Evolutionary conservation across 1,139 yeast species (phyloP).

Genomic region (Candida sanyaensis): DNA sequence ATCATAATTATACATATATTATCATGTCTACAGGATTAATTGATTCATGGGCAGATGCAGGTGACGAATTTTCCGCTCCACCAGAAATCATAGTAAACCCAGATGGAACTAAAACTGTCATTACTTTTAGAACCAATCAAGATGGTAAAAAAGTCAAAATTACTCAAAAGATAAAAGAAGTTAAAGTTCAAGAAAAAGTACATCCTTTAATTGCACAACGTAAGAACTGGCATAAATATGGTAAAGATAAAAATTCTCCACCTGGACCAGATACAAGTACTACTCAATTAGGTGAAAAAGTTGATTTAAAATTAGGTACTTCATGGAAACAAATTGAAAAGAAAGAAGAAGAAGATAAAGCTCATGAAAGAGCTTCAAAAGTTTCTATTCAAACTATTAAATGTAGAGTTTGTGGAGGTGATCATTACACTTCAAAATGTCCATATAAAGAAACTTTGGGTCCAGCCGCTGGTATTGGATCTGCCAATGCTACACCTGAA

Average conservation of each 20-base stretch:
- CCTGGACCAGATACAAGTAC: conserved; percentile 89
- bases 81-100: conserved; percentile 74
- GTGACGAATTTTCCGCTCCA: conserved; percentile 65
- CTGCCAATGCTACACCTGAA: conserved; percentile 33
- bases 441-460: conserved; percentile 93
- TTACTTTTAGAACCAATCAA: conserved; percentile 73
- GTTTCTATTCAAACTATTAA: conserved; percentile 52
- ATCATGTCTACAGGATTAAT: conserved; percentile 43
- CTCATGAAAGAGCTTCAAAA: conserved; percentile 51
- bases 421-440: conserved; percentile 93
- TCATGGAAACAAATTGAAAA: conserved; percentile 71
- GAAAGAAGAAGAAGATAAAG: conserved; percentile 59
- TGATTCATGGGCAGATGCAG: conserved; percentile 69
- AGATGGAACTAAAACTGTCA: conserved; percentile 89
- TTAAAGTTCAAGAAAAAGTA: conserved; percentile 77
- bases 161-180: conserved; percentile 81
- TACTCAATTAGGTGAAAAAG: conserved; percentile 88
- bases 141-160: conserved; percentile 85
- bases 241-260: conserved; percentile 72
- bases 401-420: conserved; percentile 94
- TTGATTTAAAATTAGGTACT: conserved; percentile 66
- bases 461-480: conserved; percentile 35
- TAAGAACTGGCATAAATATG: conserved; percentile 78
- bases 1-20: background rate
- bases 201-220: conserved; percentile 75